phyloP scores from a whole-genome alignment of 148 eudicot species.

The Drosera capensis region DNA sequence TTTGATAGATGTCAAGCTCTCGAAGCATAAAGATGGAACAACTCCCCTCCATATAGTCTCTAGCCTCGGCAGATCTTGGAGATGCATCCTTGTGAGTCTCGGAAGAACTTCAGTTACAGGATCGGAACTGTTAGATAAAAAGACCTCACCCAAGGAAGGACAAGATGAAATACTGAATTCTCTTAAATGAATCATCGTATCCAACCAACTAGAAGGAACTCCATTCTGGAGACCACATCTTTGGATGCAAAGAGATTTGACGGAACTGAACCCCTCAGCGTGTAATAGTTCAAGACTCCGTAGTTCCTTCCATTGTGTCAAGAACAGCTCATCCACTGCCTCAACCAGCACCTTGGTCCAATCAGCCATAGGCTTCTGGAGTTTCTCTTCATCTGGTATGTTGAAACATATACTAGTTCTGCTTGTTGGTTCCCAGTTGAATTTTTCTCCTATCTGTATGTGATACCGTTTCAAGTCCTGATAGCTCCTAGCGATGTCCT shows the following conservation, averaged over 20 bases:
- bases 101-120: slow-evolving; percentile 4
- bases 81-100: slow-evolving; percentile 7
- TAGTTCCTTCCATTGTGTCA: slow-evolving; percentile 8
- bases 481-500: slow-evolving; percentile 4
- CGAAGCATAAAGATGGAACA: slow-evolving; percentile 10
- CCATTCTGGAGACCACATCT: slow-evolving; percentile 6
- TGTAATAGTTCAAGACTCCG: slow-evolving; percentile 9
- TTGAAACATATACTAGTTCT: slow-evolving; percentile 10
- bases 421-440: neutral
- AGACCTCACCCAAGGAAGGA: slow-evolving; percentile 7
- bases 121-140: neutral
- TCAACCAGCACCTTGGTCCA: slow-evolving; percentile 9
- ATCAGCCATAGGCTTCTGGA: slow-evolving; percentile 2
- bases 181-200: slow-evolving; percentile 5
- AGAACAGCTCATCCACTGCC: slow-evolving; percentile 6
- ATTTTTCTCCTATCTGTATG: slow-evolving; percentile 12
- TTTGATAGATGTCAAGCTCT: slow-evolving; percentile 9
- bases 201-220: slow-evolving; percentile 5
- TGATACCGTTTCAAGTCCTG: slow-evolving; percentile 13
- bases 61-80: slow-evolving; percentile 12
- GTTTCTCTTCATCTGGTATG: slow-evolving; percentile 6
- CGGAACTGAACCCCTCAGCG: slow-evolving; percentile 3
- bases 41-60: slow-evolving; percentile 11
- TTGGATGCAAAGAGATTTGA: slow-evolving; percentile 12
- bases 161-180: slow-evolving; percentile 10